Evolutionary conservation across 164 flowering plant genomes (phyloP).

Genomic region (Vitis labrusca): DNA sequence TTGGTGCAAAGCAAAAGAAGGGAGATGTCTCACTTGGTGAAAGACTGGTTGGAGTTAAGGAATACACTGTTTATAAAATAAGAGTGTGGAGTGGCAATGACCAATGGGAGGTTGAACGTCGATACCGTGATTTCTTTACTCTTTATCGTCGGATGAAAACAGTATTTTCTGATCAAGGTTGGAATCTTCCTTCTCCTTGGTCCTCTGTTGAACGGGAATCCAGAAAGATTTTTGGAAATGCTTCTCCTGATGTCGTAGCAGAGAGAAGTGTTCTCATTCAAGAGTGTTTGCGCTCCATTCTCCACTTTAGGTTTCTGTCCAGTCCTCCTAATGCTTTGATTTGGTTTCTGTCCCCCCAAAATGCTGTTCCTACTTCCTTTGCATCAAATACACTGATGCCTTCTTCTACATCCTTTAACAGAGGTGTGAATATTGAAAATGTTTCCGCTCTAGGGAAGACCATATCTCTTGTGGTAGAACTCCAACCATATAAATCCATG

Average conservation of each 20-base stretch:
- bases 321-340: conserved; percentile 48
- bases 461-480: conserved; percentile 73
- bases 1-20: conserved; percentile 82
- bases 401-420: conserved; percentile 14
- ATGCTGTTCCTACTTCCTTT: conserved; percentile 37
- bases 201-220: conserved; percentile 75
- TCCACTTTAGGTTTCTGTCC: conserved; percentile 42
- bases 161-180: conserved; percentile 56
- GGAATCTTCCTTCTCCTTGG: conserved; percentile 84
- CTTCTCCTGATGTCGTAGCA: conserved; percentile 76
- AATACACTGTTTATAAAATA: conserved; percentile 77
- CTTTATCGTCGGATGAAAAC: conserved; percentile 72
- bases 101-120: conserved; percentile 87
- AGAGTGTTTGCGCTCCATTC: conserved; percentile 73
- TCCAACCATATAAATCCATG: conserved; percentile 55
- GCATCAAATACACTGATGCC: conserved; percentile 24
- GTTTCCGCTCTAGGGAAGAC: conserved; percentile 62
- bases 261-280: conserved; percentile 88
- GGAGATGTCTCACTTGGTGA: conserved; percentile 93
- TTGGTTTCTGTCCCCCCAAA: conserved; percentile 74
- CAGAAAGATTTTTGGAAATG: conserved; percentile 82
- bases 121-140: conserved; percentile 86
- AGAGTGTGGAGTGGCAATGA: conserved; percentile 77
- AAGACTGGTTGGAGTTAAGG: conserved; percentile 92
- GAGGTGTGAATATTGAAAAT: conserved; percentile 23